A percentile compares a stretch with the other conserved stretches of the same genome.
phyloP scores from a whole-genome alignment of 306 rosid species.

The Prunus campanulata region DNA sequence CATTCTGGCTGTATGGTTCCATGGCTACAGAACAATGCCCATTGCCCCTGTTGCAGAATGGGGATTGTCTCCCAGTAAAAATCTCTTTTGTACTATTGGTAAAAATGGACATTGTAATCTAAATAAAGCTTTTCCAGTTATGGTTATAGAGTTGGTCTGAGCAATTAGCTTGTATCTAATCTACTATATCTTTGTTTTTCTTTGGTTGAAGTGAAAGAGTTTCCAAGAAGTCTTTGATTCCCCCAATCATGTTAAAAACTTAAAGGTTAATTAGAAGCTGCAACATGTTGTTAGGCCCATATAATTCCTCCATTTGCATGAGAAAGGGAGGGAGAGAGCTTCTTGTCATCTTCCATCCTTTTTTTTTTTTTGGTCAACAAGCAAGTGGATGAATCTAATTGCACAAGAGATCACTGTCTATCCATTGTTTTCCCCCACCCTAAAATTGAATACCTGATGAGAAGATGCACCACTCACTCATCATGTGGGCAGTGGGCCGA shows the following conservation, averaged over 20 bases:
- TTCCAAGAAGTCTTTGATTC: not conserved
- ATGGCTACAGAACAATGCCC: constrained; percentile 64
- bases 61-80: constrained; percentile 20
- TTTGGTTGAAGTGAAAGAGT: not conserved
- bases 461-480: constrained; percentile 6
- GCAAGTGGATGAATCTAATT: constrained; percentile 16
- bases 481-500: constrained; percentile 19
- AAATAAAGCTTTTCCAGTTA: not conserved
- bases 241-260: too few species aligned
- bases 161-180: not conserved
- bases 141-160: constrained; percentile 10
- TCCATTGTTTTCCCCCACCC: constrained; percentile 6
- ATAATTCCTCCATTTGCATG: not conserved
- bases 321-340: not conserved
- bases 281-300: not conserved
- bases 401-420: constrained; percentile 20
- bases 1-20: constrained; percentile 74
- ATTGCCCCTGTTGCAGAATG: constrained; percentile 88
- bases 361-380: too few species aligned
- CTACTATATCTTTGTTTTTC: not conserved
- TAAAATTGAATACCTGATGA: constrained; percentile 11
- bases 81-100: not conserved
- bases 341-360: not conserved
- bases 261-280: not conserved
- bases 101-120: not conserved